Evolutionary conservation across 2,329 filamentous ascomycete genomes (phyloP), one percentile per base, ranked within the genome.

Genomic region (Monilinia polystroma): DNA sequence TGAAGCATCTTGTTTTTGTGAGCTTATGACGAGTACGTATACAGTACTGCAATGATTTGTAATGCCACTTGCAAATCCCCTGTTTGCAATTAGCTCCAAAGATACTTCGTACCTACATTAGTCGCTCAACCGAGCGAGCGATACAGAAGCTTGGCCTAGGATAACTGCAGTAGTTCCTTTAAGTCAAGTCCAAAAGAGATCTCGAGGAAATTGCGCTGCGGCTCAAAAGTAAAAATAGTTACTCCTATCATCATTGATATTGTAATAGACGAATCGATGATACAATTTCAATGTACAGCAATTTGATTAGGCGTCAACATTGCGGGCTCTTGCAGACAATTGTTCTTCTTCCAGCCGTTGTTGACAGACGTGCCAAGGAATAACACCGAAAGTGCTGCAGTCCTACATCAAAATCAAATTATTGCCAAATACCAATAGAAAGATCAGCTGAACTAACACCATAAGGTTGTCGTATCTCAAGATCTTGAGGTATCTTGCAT

Each of bases 21-120:
- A 49, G 38, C 38, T 26, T 2, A 60, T 51, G 8, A 32, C 23
- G n/a, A 60, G 7, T 12, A 35, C 49, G 43, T 38, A 38, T 38
- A n/a, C 47, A 18, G 20, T 38, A n/a, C 47, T 23, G 20, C 7
- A 60, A 49, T 18, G 4, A 10, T n/a, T 14, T 32, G 10, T 12
- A 32, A 49, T 49, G 43, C 16, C 26, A 29, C 57, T 60, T 29
- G 57, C 49, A 49, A 47, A 60, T 23, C 4, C n/a, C 35, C 32
- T 51, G 26, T 43, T 49, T 32, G 12, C 10, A 16, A 49, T 60
- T 49, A 18, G 29, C 29, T 35, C 43, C 20, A 49, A 49, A 23
- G 20, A 60, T 49, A 49, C 45, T 60, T 60, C 4, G 57, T 49
- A 60, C 57, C 57, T 60, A 16, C 26, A 43, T 60, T 60, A 38